Percentiles rank a stretch among this genome's conserved stretches.
phyloP scores from a whole-genome alignment of 306 rosid species.

The Cicer arietinum region DNA sequence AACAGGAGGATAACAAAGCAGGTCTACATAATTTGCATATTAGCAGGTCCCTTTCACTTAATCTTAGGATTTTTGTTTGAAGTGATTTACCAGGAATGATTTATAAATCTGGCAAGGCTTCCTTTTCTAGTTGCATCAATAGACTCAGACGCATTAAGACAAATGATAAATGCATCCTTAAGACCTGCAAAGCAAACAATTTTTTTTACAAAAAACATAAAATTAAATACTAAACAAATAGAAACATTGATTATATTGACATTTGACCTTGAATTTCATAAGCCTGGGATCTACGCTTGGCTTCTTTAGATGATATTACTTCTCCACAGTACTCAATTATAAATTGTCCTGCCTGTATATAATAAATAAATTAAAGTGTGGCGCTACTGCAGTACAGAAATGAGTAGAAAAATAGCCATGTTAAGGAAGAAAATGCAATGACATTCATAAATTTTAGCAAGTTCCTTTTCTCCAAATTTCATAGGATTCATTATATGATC shows the following conservation, averaged over 20 bases:
- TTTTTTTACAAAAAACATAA: conserved; percentile 32
- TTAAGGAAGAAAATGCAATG: conserved; percentile 35
- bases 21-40: conserved; percentile 34
- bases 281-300: conserved; percentile 84
- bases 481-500: conserved; percentile 30
- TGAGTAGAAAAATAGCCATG: conserved; percentile 8
- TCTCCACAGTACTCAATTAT: conserved; percentile 95
- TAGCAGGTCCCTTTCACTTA: conserved; percentile 20
- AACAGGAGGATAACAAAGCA: conserved; percentile 40
- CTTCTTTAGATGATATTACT: conserved; percentile 97
- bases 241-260: conserved; percentile 37
- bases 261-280: conserved; percentile 80
- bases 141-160: conserved; percentile 86
- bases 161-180: conserved; percentile 88
- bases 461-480: conserved; percentile 26
- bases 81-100: conserved; percentile 90
- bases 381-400: conserved; percentile 26
- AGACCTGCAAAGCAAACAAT: conserved; percentile 67
- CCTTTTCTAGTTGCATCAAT: conserved; percentile 97
- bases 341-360: conserved; percentile 74
- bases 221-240: conserved; percentile 34
- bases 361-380: conserved; percentile 35
- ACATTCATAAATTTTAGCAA: conserved; percentile 20
- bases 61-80: conserved; percentile 35
- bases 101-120: conserved; percentile 90